phyloP scores from a whole-genome alignment of 1,284 basidiomycete species.

The Hemileia vastatrix region DNA sequence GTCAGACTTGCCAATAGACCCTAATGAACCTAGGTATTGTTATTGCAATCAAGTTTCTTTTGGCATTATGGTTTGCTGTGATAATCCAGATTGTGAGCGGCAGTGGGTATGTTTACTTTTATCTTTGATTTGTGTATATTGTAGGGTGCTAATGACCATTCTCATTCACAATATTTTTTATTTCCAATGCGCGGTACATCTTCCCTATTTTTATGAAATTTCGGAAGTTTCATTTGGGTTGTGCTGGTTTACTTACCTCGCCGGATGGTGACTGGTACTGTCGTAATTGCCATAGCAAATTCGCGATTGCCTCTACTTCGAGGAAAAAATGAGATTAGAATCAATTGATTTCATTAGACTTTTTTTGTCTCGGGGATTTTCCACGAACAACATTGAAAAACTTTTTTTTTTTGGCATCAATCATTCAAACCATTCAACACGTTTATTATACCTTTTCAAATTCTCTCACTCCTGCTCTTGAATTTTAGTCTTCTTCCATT shows the following conservation, averaged over 20 bases:
- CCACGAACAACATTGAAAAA: too few species aligned
- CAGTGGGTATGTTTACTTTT: conserved; percentile 9
- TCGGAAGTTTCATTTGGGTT: conserved; percentile 21
- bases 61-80: conserved; percentile 15
- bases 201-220: neutral
- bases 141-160: neutral
- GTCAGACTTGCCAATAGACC: neutral
- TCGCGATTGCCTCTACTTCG: too few species aligned
- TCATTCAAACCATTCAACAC: too few species aligned
- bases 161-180: neutral
- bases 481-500: too few species aligned
- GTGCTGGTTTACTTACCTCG: neutral
- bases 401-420: too few species aligned
- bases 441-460: too few species aligned
- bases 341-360: too few species aligned
- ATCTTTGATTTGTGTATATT: neutral
- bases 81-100: conserved; percentile 18
- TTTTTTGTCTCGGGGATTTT: too few species aligned
- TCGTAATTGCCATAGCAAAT: too few species aligned
- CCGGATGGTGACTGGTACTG: conserved; percentile 10
- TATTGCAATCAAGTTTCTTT: conserved; percentile 11
- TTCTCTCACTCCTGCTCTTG: too few species aligned
- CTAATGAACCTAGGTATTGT: conserved; percentile 8
- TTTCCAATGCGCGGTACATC: neutral
- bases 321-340: too few species aligned